phyloP scores from a whole-genome alignment of 2,329 filamentous ascomycete genomes.

The Rhynchosporium secalis region DNA sequence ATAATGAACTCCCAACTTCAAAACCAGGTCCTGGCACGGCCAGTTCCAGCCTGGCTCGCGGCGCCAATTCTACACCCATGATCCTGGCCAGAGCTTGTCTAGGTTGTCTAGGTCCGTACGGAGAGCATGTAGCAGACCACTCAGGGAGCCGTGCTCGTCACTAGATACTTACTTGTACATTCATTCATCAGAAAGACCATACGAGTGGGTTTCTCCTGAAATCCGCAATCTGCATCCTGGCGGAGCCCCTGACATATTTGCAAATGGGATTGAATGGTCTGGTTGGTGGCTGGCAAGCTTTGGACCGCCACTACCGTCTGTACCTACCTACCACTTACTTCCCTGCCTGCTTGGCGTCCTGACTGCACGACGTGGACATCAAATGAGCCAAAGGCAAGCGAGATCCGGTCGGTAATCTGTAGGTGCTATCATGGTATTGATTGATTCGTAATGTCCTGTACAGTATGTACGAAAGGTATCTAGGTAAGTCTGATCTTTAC shows the following conservation, averaged over 20 bases:
- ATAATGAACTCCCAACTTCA: constrained; percentile 20
- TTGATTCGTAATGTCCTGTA: too few relatives aligned
- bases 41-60: background rate
- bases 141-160: background rate
- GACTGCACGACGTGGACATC: constrained; percentile 6
- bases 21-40: constrained; percentile 4
- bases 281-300: background rate
- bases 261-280: constrained; percentile 1
- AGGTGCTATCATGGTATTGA: background rate
- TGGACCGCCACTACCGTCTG: constrained; percentile 21
- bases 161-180: background rate
- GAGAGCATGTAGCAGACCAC: background rate
- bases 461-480: too few relatives aligned
- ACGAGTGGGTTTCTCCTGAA: background rate
- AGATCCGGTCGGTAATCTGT: background rate
- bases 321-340: background rate
- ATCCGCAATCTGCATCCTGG: constrained; percentile 12
- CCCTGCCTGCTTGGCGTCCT: constrained; percentile 6
- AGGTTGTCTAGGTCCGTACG: too few relatives aligned
- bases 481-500: too few relatives aligned
- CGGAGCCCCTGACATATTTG: constrained; percentile 17
- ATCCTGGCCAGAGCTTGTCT: background rate
- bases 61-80: too few relatives aligned
- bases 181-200: too few relatives aligned
- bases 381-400: background rate